Evolutionary conservation across 2,329 filamentous ascomycete species (phyloP).

Genomic region (Diaporthe ampelina): DNA sequence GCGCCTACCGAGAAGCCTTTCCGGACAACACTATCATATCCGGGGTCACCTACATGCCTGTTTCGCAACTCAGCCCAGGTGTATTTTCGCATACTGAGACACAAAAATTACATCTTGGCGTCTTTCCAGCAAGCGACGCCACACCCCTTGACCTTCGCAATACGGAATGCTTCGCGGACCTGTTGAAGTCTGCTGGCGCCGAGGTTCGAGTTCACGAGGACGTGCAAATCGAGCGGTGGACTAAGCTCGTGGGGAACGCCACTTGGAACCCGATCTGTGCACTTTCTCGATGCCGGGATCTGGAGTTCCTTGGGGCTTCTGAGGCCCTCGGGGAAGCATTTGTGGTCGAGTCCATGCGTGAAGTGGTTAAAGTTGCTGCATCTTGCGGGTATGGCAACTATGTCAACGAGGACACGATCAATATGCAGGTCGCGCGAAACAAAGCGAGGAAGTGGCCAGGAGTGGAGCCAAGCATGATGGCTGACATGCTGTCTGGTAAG

Average conservation of each 20-base stretch:
- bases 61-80: neutral
- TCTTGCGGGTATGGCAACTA: neutral
- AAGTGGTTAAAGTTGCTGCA: neutral
- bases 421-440: neutral
- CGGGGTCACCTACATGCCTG: neutral
- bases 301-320: neutral
- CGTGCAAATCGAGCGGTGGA: neutral
- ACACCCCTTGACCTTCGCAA: neutral
- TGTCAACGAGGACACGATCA: neutral
- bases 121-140: neutral
- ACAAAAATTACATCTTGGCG: neutral
- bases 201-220: neutral
- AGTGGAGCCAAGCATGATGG: conserved; percentile 2
- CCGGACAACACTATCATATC: neutral
- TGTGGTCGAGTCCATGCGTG: neutral
- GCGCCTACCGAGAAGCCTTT: neutral
- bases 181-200: neutral
- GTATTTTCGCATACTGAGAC: neutral
- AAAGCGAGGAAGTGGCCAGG: neutral
- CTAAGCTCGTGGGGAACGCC: neutral
- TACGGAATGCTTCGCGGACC: neutral
- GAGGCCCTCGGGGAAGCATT: neutral
- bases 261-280: neutral
- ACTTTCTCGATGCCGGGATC: neutral
- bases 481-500: neutral